Conservation (phyloP, 2,329 filamentous ascomycete species). For the Stylonectria norvegica region DNA sequence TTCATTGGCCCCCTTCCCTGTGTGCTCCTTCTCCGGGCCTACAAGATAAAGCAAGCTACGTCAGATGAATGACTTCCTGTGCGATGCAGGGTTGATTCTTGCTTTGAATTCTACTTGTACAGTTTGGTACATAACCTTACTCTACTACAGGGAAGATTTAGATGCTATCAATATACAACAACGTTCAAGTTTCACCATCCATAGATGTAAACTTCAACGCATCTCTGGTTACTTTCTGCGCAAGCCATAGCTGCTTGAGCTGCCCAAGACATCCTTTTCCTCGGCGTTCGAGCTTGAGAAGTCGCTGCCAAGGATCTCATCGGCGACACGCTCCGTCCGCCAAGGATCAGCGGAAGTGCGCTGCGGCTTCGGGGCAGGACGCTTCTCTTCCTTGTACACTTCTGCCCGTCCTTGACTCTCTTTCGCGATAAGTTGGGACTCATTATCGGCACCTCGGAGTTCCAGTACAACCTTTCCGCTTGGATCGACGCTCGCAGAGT, state of each 20-base stretch:
- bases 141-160: conserved; percentile 15
- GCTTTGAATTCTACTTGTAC: conserved; percentile 32
- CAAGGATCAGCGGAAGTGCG: conserved; percentile 14
- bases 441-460: conserved; percentile 37
- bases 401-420: conserved; percentile 40
- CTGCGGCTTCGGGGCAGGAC: conserved; percentile 10
- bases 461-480: conserved; percentile 47
- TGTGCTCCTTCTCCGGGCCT: too few relatives aligned
- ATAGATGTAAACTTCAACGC: conserved; percentile 7
- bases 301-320: conserved; percentile 27
- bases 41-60: too few relatives aligned
- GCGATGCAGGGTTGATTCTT: conserved; percentile 19
- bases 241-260: conserved; percentile 39
- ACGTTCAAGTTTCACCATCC: conserved; percentile 6
- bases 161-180: conserved; percentile 25
- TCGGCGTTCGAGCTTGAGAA: conserved; percentile 32
- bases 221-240: conserved; percentile 18
- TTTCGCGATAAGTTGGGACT: conserved; percentile 43
- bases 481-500: conserved; percentile 45
- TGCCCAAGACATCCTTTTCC: conserved; percentile 53
- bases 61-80: too few relatives aligned
- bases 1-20: too few relatives aligned
- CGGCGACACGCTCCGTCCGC: conserved; percentile 23
- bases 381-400: conserved; percentile 31
- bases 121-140: conserved; percentile 27